A percentile compares a stretch with the other conserved stretches of the same genome.
Evolutionary conservation across 129 eudicot genomes (phyloP).

Genomic region (Oenanthe sinensis): DNA sequence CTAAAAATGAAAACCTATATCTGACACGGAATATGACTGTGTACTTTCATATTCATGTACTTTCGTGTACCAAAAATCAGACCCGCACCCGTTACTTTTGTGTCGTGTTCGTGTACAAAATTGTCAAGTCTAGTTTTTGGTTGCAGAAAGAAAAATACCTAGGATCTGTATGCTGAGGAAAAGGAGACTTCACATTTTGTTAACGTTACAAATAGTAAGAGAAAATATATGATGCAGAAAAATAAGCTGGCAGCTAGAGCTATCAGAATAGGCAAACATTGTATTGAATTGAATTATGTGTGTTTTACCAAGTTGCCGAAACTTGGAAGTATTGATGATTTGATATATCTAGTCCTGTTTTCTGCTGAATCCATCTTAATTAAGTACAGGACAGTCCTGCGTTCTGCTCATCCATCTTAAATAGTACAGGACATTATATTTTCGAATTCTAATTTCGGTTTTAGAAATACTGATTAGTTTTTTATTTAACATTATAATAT

Average conservation of each 20-base stretch:
- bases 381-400: not conserved
- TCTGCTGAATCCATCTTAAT: not conserved
- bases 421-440: not conserved
- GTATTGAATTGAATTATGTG: not conserved
- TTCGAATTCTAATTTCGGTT: not conserved
- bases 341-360: not conserved
- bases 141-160: not conserved
- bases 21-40: too few relatives aligned
- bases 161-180: not conserved
- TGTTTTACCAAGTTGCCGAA: not conserved
- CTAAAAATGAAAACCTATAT: too few relatives aligned
- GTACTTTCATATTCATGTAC: too few relatives aligned
- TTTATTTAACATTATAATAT: not conserved
- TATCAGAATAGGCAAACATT: not conserved
- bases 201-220: not conserved
- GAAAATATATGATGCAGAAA: not conserved
- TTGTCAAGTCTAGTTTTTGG: not conserved
- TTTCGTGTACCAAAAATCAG: too few relatives aligned
- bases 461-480: not conserved
- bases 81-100: too few relatives aligned
- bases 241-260: not conserved
- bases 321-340: not conserved
- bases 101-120: too few relatives aligned
- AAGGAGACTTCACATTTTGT: not conserved
- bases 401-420: too few relatives aligned